phyloP scores from a whole-genome alignment of 345 rosid genomes.

The Syzygium aromaticum region DNA sequence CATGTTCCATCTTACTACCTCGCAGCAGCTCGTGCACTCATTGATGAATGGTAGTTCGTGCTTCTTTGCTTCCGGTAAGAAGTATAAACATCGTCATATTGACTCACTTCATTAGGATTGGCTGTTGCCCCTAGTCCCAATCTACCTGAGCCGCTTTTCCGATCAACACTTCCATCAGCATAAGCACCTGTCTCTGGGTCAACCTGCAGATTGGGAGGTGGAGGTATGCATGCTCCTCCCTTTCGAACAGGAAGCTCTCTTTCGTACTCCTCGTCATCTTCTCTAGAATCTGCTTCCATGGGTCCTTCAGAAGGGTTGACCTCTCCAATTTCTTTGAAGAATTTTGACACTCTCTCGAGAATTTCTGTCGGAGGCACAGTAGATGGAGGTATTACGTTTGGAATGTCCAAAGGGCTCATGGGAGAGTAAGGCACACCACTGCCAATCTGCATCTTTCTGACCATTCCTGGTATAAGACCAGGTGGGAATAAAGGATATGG shows the following conservation, averaged over 20 bases:
- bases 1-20: not conserved
- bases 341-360: conserved; percentile 84
- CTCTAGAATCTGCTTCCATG: conserved; percentile 43
- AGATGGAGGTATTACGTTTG: conserved; percentile 85
- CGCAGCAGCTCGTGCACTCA: conserved; percentile 76
- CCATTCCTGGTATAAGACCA: conserved; percentile 99
- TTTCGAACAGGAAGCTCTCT: conserved; percentile 56
- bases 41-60: conserved; percentile 77
- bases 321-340: conserved; percentile 91
- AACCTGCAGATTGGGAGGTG: conserved; percentile 78
- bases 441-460: conserved; percentile 94
- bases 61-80: conserved; percentile 94
- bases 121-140: conserved; percentile 82
- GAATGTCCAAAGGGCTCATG: conserved; percentile 92
- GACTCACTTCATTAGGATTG: conserved; percentile 82
- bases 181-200: conserved; percentile 87
- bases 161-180: conserved; percentile 74
- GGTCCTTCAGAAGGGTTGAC: conserved; percentile 79
- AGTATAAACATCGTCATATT: conserved; percentile 89
- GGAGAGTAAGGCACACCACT: conserved; percentile 98
- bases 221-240: conserved; percentile 93
- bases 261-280: conserved; percentile 63
- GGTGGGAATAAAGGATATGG: conserved; percentile 98
- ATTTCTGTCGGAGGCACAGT: conserved; percentile 59
- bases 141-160: conserved; percentile 67